Base-by-base conservation (phyloP, 306 rosid species). In the Rosa multiflora region DNA sequence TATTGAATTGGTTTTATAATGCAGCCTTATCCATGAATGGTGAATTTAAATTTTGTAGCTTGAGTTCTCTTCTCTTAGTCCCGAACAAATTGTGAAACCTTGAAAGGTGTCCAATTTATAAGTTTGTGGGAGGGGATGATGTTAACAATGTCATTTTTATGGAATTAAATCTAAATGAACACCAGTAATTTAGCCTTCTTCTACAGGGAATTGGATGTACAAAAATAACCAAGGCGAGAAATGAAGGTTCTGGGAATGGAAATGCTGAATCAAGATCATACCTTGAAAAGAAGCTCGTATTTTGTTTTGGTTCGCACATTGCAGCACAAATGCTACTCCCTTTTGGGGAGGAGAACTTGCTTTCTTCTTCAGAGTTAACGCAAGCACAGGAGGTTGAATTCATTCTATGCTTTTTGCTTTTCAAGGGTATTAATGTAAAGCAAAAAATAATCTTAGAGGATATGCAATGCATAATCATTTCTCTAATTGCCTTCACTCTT, bases 131-230 rank as follows among this genome's bases (percentile, higher is more conserved):
- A 21, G 58, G 72, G 23, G 17, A 20, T 61, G 21, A 46, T 51
- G 67, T 52, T 64, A 23, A 32, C 23, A 40, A 26, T 59, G 15
- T 49, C 53, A 46, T 63, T 23, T 35, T 68, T 69, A 43, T 32
- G 20, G 56, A 67, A 52, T 43, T 47, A n/a, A 42, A 43, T 70
- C 78, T 72, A 70, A 81, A 55, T 68, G 78, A 74, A 46, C 73
- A 75, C 70, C 80, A 72, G 71, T 75, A 69, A 81, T 74, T 76
- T 61, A 68, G 70, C 70, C 52, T 61, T 59, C 70, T 86, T 78
- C 79, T 58, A 37, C 88, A 95, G 98, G 99, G 99, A 80, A 95
- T 95, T 58, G 99, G 98, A 78, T 95, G 98, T 79, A 92, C 99
- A 78, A 95, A 95, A 84, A 92, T 92, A 82, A 90, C 96, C 13